Evolutionary conservation across 345 rosid genomes (phyloP).

Genomic region (Streptanthus diversifolius): DNA sequence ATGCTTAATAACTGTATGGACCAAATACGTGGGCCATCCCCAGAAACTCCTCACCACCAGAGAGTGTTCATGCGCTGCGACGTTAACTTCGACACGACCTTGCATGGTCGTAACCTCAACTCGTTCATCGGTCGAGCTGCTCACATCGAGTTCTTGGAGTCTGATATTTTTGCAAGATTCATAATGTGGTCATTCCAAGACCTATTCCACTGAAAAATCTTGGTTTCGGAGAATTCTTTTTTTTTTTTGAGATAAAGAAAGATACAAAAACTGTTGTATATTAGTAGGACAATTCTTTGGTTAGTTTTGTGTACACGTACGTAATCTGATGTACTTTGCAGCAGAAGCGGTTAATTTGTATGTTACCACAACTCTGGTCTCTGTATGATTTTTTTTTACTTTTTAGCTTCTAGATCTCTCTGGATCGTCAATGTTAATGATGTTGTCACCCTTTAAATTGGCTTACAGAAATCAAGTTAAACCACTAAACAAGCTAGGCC

Average conservation of each 20-base stretch:
- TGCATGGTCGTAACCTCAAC: conserved; percentile 80
- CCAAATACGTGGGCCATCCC: conserved; percentile 73
- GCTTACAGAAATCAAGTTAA: background rate
- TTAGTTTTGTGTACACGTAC: conserved; percentile 18
- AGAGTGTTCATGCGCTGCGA: conserved; percentile 93
- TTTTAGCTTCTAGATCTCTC: conserved; percentile 3
- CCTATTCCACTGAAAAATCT: conserved; percentile 47
- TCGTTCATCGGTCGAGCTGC: conserved; percentile 91
- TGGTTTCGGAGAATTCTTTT: background rate
- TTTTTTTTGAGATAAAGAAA: background rate
- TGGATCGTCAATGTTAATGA: background rate
- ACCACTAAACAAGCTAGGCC: background rate
- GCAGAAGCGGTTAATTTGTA: conserved; percentile 8
- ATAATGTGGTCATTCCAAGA: conserved; percentile 95
- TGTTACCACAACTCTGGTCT: background rate
- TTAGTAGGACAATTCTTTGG: conserved; percentile 26
- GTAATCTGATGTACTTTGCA: background rate
- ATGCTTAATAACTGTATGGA: conserved; percentile 93
- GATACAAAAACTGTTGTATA: conserved; percentile 28
- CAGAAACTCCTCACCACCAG: conserved; percentile 33
- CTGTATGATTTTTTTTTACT: background rate
- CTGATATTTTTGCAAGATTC: conserved; percentile 81
- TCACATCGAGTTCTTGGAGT: conserved; percentile 92
- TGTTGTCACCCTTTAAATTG: background rate
- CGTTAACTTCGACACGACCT: conserved; percentile 79